phyloP scores from a whole-genome alignment of 176 grass and related monocot genomes.

The Luzula sylvatica region DNA sequence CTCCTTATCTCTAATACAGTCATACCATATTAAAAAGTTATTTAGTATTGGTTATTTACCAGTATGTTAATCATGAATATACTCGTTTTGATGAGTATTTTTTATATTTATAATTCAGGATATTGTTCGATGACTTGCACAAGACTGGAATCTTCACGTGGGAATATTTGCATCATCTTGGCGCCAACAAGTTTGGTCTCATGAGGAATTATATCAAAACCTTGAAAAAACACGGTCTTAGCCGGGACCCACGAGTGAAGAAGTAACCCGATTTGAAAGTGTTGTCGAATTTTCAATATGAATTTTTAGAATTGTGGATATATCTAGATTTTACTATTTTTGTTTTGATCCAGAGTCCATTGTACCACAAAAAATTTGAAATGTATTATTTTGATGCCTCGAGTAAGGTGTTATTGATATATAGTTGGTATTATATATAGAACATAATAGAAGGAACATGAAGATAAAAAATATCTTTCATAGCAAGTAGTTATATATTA shows the following conservation, averaged over 20 bases:
- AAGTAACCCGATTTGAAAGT: conserved; percentile 32
- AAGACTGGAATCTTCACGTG: conserved; percentile 96
- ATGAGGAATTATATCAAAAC: conserved; percentile 66
- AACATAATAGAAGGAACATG: too few relatives aligned
- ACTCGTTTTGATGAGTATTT: neutral
- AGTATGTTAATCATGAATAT: neutral
- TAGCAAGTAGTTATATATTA: too few relatives aligned
- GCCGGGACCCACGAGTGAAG: conserved; percentile 51
- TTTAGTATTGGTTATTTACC: neutral
- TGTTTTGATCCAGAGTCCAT: too few relatives aligned
- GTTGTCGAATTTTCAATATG: too few relatives aligned
- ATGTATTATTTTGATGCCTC: too few relatives aligned
- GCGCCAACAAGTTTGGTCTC: conserved; percentile 58
- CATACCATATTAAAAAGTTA: neutral
- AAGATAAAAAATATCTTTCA: too few relatives aligned
- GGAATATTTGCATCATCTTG: conserved; percentile 88
- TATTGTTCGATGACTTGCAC: conserved; percentile 90
- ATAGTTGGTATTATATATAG: too few relatives aligned
- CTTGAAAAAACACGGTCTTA: conserved; percentile 71
- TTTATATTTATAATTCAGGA: conserved; percentile 37
- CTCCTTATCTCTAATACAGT: too few relatives aligned
- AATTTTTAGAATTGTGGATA: too few relatives aligned
- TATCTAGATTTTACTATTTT: neutral
- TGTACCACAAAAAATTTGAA: too few relatives aligned
- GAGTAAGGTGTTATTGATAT: too few relatives aligned